These are phyloP conservation scores for Amesomyces nigricolor DNA, from an alignment of 2,329 filamentous ascomycete species.

Conservation along the genomic window DNA sequence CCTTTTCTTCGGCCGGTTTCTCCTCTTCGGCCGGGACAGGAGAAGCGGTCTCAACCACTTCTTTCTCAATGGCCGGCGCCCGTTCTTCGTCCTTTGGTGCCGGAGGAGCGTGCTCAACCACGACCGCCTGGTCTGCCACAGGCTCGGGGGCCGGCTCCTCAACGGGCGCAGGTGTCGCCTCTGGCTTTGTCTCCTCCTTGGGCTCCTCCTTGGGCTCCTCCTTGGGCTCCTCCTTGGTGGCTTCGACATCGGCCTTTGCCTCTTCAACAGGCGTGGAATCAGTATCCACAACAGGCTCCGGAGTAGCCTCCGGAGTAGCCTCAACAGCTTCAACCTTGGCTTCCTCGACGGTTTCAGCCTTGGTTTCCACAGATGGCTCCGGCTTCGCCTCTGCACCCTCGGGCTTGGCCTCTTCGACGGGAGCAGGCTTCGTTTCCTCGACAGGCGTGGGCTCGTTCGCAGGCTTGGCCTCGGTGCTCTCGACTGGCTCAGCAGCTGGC, in stretches of 20 bases:
- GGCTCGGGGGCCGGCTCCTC: background rate
- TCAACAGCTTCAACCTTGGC: background rate
- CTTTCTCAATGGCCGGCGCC: conserved; percentile 43
- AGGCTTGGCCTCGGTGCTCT: no score
- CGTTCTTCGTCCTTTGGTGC: conserved; percentile 36
- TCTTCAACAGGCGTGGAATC: conserved; percentile 5
- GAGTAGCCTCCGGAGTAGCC: background rate
- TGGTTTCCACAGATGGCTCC: background rate
- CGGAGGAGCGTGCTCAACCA: background rate
- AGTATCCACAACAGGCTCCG: background rate
- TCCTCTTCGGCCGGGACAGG: conserved; percentile 3
- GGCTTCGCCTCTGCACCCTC: background rate
- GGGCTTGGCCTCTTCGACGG: background rate
- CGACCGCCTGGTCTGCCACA: background rate
- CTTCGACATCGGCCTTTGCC: background rate
- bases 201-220: background rate
- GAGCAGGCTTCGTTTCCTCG: background rate
- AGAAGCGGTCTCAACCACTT: conserved; percentile 1
- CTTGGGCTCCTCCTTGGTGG: background rate
- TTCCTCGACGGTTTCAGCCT: conserved; percentile 29
- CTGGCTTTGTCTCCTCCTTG: conserved; percentile 2
- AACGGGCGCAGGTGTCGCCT: conserved; percentile 3
- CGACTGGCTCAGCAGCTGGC: no score
- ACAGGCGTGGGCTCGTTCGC: no score
- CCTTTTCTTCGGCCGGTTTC: background rate